Conservation (phyloP, 768 basidiomycete genomes). For the Hericium rajendrae region DNA sequence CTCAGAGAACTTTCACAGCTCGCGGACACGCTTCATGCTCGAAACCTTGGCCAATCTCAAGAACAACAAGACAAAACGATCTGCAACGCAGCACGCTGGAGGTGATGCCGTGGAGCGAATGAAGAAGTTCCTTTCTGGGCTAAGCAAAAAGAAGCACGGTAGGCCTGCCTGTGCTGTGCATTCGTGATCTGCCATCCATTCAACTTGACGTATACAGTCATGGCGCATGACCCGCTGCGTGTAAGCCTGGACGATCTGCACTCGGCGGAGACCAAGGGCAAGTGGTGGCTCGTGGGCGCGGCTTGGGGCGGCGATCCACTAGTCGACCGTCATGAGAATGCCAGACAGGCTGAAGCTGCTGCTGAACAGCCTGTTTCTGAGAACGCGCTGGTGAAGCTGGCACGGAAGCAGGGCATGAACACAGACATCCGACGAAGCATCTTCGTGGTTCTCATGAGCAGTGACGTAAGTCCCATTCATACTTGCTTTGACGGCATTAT, state of each 20-base stretch:
- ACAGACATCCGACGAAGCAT: constrained; percentile 88
- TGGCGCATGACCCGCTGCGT: constrained; percentile 78
- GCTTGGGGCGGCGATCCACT: constrained; percentile 94
- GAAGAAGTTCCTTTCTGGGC: constrained; percentile 75
- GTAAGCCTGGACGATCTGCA: constrained; percentile 81
- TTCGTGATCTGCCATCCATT: not conserved
- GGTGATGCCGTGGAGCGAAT: constrained; percentile 72
- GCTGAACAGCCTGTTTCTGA: constrained; percentile 23
- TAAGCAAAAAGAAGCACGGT: constrained; percentile 76
- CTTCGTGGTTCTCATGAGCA: constrained; percentile 92
- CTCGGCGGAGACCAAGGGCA: constrained; percentile 76
- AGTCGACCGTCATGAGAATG: constrained; percentile 49
- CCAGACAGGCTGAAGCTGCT: constrained; percentile 17
- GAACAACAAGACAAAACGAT: constrained; percentile 75
- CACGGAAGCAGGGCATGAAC: constrained; percentile 95
- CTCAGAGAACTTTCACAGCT: constrained; percentile 34
- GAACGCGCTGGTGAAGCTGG: constrained; percentile 60
- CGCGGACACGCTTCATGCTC: constrained; percentile 90
- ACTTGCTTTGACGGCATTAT: not conserved
- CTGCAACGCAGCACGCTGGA: constrained; percentile 55
- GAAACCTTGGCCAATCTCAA: constrained; percentile 89
- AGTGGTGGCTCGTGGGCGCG: constrained; percentile 98
- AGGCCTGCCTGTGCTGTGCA: constrained; percentile 10
- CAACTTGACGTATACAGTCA: constrained; percentile 36
- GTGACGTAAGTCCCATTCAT: constrained; percentile 53